phyloP scores from a whole-genome alignment of 2,329 filamentous ascomycete species.

The Arthrobotrys conoides region DNA sequence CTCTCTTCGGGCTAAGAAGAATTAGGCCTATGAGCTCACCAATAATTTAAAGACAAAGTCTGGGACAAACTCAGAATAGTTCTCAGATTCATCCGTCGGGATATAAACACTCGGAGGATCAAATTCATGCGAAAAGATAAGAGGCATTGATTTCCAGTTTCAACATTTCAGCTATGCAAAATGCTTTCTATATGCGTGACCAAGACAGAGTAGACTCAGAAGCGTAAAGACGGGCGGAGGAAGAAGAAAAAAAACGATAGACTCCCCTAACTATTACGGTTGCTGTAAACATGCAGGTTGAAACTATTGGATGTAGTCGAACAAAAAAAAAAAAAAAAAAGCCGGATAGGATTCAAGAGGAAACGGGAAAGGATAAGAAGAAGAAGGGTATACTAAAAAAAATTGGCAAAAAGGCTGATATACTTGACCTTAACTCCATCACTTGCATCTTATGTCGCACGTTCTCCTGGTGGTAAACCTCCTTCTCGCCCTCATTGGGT shows the following conservation, averaged over 20 bases:
- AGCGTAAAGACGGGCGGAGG: background rate
- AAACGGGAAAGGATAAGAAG: slow-evolving; percentile 12
- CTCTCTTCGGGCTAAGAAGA: background rate
- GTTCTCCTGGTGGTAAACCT: slow-evolving; percentile 10
- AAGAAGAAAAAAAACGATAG: slow-evolving; percentile 29
- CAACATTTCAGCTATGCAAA: slow-evolving; percentile 15
- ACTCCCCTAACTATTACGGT: background rate
- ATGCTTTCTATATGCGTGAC: slow-evolving; percentile 30
- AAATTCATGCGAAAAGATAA: slow-evolving; percentile 16
- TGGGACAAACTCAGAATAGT: background rate
- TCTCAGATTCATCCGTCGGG: background rate
- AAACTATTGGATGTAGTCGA: background rate
- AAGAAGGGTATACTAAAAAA: slow-evolving; percentile 29
- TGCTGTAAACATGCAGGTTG: slow-evolving; percentile 8
- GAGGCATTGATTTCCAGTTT: background rate
- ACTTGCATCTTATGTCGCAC: slow-evolving; percentile 18
- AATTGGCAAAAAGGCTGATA: background rate
- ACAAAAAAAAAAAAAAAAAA: background rate
- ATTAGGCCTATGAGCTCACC: background rate
- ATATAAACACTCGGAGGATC: slow-evolving; percentile 10
- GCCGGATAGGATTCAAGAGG: slow-evolving; percentile 14
- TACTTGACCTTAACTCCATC: slow-evolving; percentile 21
- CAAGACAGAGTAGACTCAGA: slow-evolving; percentile 9
- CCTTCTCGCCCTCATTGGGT: background rate
- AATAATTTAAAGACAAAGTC: background rate